Percentiles rank a stretch among this genome's conserved stretches.
phyloP scores from a whole-genome alignment of 371 early-diverging fungal genomes.

The Mortierella sp. region DNA sequence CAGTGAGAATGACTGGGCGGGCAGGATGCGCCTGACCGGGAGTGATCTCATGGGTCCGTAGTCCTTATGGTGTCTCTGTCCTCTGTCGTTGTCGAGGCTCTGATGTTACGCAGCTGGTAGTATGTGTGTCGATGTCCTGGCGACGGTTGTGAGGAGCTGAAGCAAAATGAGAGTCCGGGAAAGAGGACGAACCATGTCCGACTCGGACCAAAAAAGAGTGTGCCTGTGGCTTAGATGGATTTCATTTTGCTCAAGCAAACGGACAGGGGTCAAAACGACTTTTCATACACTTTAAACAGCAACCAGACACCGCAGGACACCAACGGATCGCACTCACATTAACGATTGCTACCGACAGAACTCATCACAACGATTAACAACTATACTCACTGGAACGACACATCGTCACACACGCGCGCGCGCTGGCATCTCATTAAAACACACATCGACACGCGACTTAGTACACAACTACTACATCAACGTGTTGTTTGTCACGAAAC shows the following conservation, averaged over 20 bases:
- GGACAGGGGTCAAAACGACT: too few relatives aligned
- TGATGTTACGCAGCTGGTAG: too few relatives aligned
- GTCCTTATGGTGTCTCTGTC: not conserved
- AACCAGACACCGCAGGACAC: too few relatives aligned
- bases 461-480: not conserved
- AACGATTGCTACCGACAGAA: too few relatives aligned
- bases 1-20: constrained; percentile 1
- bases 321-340: too few relatives aligned
- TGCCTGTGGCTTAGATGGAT: not conserved
- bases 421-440: too few relatives aligned
- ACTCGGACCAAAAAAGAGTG: constrained; percentile 7
- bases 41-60: constrained; percentile 27
- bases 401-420: too few relatives aligned
- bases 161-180: not conserved
- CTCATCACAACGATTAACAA: too few relatives aligned
- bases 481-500: not conserved
- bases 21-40: constrained; percentile 23
- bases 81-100: not conserved
- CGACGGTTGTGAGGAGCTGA: not conserved
- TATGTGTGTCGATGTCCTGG: not conserved
- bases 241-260: too few relatives aligned
- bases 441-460: too few relatives aligned
- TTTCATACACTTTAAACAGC: too few relatives aligned
- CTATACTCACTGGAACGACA: too few relatives aligned
- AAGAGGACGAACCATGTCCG: not conserved